phyloP scores from a whole-genome alignment of 208 protist genomes.

The Hexamita inflata region DNA sequence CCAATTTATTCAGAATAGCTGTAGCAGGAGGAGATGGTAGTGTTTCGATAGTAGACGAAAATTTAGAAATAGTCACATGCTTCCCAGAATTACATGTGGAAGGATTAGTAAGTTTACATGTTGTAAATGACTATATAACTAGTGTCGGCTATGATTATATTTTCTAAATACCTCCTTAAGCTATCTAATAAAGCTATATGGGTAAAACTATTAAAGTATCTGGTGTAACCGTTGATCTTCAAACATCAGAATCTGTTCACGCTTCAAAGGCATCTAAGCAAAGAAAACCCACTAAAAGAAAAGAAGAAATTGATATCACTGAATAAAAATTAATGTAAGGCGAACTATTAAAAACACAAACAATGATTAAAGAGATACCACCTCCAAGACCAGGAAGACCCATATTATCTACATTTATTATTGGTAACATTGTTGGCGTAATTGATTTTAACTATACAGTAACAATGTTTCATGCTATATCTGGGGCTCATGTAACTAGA shows the following conservation, averaged over 20 bases:
- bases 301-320: neutral
- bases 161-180: neutral
- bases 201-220: neutral
- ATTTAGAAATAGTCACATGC: neutral
- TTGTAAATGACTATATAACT: constrained; percentile 7
- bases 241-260: no score
- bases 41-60: neutral
- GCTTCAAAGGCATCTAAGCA: no score
- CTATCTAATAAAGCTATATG: neutral
- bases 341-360: constrained; percentile 1
- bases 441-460: constrained; percentile 3
- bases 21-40: neutral
- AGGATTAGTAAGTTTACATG: neutral
- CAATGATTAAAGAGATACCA: neutral
- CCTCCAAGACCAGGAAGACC: constrained; percentile 12
- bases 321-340: constrained; percentile 13
- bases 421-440: constrained; percentile 26
- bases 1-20: neutral
- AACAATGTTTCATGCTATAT: constrained; percentile 17
- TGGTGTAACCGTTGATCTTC: no score
- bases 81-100: constrained; percentile 17
- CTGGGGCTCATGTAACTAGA: constrained; percentile 18
- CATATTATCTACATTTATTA: neutral
- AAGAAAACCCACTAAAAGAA: no score
- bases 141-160: constrained; percentile 6